Evolutionary conservation across 73 alveolate species (phyloP).

Genomic region (Paramecium primaurelia): DNA sequence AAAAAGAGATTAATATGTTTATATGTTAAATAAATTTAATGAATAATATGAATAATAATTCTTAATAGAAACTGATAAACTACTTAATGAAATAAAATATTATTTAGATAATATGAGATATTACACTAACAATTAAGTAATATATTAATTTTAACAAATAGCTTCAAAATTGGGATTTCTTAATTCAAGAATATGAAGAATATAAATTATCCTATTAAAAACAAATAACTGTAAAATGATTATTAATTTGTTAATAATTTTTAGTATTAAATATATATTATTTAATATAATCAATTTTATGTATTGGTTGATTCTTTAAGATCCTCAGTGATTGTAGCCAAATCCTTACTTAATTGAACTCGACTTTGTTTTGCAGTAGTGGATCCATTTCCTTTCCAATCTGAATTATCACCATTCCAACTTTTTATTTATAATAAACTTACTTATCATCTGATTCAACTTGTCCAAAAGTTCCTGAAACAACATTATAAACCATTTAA

Average conservation of each 20-base stretch:
- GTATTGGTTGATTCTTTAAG: constrained; percentile 46
- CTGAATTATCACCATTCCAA: constrained; percentile 17
- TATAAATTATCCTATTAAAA: background rate
- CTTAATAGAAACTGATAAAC: background rate
- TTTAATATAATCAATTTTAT: background rate
- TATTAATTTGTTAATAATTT: background rate
- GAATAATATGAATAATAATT: background rate
- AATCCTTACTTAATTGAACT: background rate
- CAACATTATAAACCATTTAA: background rate
- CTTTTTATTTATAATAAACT: background rate
- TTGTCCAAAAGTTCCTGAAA: constrained; percentile 10
- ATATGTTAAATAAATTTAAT: background rate
- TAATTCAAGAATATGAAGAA: background rate
- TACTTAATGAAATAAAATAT: background rate
- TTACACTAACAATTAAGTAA: background rate
- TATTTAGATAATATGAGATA: background rate
- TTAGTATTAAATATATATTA: background rate
- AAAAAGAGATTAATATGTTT: background rate
- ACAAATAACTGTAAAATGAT: background rate
- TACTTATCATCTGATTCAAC: background rate
- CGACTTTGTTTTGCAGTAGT: background rate
- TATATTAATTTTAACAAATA: background rate
- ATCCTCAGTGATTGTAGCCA: constrained; percentile 31
- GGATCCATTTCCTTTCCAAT: constrained; percentile 37
- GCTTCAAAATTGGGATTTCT: background rate